Evolutionary conservation across 768 basidiomycete genomes (phyloP), one percentile per base, ranked within the genome.

Genomic region (Crepidotus variabilis): DNA sequence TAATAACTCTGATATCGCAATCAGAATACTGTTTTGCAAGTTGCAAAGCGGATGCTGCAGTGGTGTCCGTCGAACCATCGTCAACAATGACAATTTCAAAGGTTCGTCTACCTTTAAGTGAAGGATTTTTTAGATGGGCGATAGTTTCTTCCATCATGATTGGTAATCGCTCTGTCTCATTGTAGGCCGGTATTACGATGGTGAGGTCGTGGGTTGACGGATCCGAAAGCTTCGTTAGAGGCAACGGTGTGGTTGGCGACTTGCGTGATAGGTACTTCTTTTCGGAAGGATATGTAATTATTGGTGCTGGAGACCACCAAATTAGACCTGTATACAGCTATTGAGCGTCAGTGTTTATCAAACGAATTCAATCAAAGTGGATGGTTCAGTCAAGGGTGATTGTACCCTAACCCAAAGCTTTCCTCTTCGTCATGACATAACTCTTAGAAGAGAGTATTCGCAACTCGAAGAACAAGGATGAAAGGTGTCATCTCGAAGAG

Each of bases 381-480:
- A 51, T 56, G 64, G 66, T 74, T 81, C 75, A 74, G 71, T 61
- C 68, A 70, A 72, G 73, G 71, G 65, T 60, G 50, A 18, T 61
- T 56, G 56, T 60, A 66, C 72, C 79, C 77, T 70, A 76, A 80
- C 82, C 86, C 76, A 65, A 58, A 56, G 57, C 57, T 77, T 65
- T 88, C 90, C 85, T 88, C 90, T 62, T 80, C 70, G 78, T 74
- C 74, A 67, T 75, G 77, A 81, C 89, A 88, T 79, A 67, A 68
- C 68, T 57, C 69, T 64, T 60, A 62, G 51, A 57, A 63, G 63
- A 46, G 66, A 73, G 60, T 71, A 78, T 90, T 85, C 85, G 72
- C 64, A 67, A 76, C 86, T 92, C 90, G 77, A 88, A 92, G 90
- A 92, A 92, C 90, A 92, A 92, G 90, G 90, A 92, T 92, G 90